Percentiles rank a stretch among this genome's conserved stretches.
Evolutionary conservation across 495 filamentous ascomycete species (phyloP).

Genomic region (Penicillium argentinense): DNA sequence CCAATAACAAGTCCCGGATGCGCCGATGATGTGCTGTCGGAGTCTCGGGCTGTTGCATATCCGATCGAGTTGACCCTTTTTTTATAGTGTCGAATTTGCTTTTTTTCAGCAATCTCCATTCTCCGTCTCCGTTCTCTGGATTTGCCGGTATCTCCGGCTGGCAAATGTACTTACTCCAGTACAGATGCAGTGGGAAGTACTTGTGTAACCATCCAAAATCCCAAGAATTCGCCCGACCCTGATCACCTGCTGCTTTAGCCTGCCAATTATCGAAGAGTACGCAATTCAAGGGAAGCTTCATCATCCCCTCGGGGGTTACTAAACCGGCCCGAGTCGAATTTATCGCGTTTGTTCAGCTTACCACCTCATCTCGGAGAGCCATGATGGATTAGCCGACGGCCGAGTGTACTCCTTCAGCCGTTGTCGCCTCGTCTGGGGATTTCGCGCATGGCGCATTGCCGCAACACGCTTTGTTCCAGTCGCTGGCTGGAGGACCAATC

Average conservation of each 20-base stretch:
- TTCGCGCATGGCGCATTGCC: background rate
- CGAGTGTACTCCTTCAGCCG: conserved; percentile 1
- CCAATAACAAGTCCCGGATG: too few relatives aligned
- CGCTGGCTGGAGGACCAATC: background rate
- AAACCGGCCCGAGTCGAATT: too few relatives aligned
- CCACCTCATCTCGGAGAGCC: background rate
- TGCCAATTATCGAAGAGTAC: too few relatives aligned
- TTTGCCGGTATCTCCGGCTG: background rate
- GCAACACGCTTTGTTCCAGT: too few relatives aligned
- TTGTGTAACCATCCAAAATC: conserved; percentile 1
- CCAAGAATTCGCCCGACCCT: too few relatives aligned
- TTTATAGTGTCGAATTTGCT: background rate
- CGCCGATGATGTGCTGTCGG: background rate
- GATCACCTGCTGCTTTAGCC: too few relatives aligned
- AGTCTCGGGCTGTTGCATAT: background rate
- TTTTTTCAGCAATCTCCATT: background rate
- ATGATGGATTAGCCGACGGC: conserved; percentile 1
- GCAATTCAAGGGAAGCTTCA: too few relatives aligned
- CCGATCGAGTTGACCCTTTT: background rate
- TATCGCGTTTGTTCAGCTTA: background rate
- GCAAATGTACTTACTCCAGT: too few relatives aligned
- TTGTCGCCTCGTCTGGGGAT: background rate
- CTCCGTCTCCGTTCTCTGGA: background rate
- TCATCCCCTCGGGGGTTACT: too few relatives aligned
- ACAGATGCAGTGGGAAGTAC: too few relatives aligned